These are phyloP conservation scores for Annulohypoxylon nitens DNA, from an alignment of 495 filamentous ascomycete genomes.

Conservation along the genomic window DNA sequence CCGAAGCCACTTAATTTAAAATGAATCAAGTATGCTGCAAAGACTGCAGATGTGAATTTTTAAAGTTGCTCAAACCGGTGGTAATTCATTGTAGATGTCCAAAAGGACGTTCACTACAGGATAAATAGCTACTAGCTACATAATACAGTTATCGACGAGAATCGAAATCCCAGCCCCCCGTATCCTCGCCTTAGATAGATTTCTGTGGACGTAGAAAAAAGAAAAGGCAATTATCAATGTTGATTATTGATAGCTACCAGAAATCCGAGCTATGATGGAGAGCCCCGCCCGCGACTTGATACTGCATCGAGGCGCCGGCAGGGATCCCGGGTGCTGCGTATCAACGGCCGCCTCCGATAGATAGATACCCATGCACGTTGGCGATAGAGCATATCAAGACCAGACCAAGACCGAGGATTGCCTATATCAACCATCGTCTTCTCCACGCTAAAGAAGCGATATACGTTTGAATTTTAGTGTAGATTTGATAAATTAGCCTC, in stretches of 20 bases:
- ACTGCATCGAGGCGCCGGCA: constrained; percentile 24
- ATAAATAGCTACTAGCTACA: constrained; percentile 14
- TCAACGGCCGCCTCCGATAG: constrained; percentile 43
- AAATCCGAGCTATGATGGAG: constrained; percentile 1
- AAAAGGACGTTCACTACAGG: background rate
- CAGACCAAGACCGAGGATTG: background rate
- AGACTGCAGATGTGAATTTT: background rate
- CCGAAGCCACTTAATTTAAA: background rate
- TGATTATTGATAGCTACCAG: background rate
- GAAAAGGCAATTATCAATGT: background rate
- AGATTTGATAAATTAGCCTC: background rate
- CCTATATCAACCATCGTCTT: constrained; percentile 17
- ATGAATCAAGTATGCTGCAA: background rate
- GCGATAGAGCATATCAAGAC: constrained; percentile 26
- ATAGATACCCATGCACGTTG: constrained; percentile 31
- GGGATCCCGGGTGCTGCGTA: constrained; percentile 20
- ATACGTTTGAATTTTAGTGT: background rate
- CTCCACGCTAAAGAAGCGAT: background rate
- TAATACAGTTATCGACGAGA: background rate
- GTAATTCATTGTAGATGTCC: background rate
- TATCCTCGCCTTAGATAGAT: background rate
- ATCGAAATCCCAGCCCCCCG: constrained; percentile 11
- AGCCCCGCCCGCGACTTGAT: constrained; percentile 19
- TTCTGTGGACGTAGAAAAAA: background rate
- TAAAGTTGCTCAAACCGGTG: background rate